Base-by-base conservation (phyloP, 441 rosid genomes). In the Dalechampia spathulata region DNA sequence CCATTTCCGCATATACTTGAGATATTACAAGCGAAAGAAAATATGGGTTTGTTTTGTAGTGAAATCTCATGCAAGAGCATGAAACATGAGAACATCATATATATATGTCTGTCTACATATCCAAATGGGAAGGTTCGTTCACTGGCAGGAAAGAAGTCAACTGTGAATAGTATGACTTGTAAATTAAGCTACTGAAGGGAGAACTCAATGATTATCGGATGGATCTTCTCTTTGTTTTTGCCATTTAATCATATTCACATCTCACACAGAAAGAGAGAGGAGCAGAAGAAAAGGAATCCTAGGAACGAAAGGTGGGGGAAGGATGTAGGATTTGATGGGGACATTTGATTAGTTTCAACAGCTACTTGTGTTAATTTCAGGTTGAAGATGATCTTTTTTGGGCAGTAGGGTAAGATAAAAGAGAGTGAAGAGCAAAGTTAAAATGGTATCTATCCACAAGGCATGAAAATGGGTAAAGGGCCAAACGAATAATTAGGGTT, bases 241-340 rank as follows among this genome's bases (percentile, higher is more conserved):
- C n/a, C n/a, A n/a, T n/a, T n/a, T n/a, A n/a, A n/a, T 34, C 22
- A 16, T 6, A 39, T 23, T 47, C 45, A 23, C 4, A 41, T 40
- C 49, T 23, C 40, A 28, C 19, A 32, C 32, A 42, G 38, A 41
- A 17, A 52, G 26, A 55, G 36, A 42, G 22, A 17, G 11, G 2
- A 17, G 11, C 9, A 42, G 39, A 56, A 55, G 49, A 34, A 20
- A 56, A 42, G 17, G 66, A 52, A 66, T 57, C 72, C 72, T 42
- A 63, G 48, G 55, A 43, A 57, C 17, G 28, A 45, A 34, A 19
- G 17, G 5, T 23, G 3, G 7, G 36, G 6, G 42, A 14, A 12
- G 34, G 1, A 40, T 20, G 40, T 48, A 41, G 27, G 53, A 20
- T 50, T 64, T 38, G 55, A 51, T 40, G 30, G 56, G 48, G 58